These are phyloP conservation scores for Globisporangium carolinianum DNA, from an alignment of 352 stramenopile genomes.

Conservation along the genomic window DNA sequence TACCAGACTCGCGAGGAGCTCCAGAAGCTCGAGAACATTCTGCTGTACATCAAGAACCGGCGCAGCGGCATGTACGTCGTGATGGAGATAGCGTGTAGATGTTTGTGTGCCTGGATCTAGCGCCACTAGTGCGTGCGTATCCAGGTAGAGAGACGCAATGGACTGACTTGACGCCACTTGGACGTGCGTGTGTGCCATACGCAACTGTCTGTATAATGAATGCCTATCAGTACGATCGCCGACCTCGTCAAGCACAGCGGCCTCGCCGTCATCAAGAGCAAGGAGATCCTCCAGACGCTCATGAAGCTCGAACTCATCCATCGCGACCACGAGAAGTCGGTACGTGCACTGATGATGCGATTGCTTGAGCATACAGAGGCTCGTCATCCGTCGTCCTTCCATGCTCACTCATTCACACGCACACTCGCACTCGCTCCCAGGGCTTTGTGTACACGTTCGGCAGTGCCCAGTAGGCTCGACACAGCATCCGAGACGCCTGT, in stretches of 20 bases:
- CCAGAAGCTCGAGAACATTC: constrained; percentile 82
- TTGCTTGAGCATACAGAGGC: background rate
- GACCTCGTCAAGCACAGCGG: constrained; percentile 78
- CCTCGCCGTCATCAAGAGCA: constrained; percentile 76
- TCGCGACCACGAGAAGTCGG: constrained; percentile 64
- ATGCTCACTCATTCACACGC: background rate
- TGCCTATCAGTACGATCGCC: constrained; percentile 51
- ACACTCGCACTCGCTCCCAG: constrained; percentile 19
- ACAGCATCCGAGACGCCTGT: background rate
- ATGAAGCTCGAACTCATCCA: constrained; percentile 80
- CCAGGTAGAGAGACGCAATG: too few relatives aligned
- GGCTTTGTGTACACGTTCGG: constrained; percentile 73
- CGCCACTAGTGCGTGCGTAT: too few relatives aligned
- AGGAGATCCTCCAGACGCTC: constrained; percentile 84
- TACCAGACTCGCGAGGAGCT: constrained; percentile 75
- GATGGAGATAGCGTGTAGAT: too few relatives aligned
- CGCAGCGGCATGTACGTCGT: constrained; percentile 64
- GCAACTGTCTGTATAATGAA: background rate
- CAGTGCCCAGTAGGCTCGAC: constrained; percentile 6
- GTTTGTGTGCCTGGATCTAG: background rate
- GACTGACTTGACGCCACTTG: too few relatives aligned
- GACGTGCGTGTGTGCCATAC: background rate
- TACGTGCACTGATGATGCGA: constrained; percentile 15
- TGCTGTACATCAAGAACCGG: constrained; percentile 82
- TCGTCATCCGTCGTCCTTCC: background rate